Conservation (phyloP, 169 alveolate genomes). For the Plasmodium knowlesi region DNA sequence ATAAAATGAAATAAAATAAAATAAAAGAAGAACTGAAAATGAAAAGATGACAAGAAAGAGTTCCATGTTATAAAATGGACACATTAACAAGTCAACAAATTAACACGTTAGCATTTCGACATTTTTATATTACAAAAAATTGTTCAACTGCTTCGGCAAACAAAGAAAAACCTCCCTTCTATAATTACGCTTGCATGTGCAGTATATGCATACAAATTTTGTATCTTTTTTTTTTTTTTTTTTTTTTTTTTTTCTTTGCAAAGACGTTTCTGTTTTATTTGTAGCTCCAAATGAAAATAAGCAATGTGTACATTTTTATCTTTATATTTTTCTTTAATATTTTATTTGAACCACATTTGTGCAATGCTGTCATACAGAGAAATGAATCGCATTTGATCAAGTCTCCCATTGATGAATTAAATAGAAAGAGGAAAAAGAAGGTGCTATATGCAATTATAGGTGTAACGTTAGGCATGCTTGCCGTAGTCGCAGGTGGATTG, state of each 20-base stretch:
- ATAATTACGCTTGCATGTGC: background rate
- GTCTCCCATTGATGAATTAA: background rate
- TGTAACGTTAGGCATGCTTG: background rate
- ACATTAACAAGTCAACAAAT: background rate
- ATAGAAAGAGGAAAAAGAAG: background rate
- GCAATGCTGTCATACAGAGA: background rate
- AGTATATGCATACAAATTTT: background rate
- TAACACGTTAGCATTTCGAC: background rate
- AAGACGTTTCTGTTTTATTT: background rate
- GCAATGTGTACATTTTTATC: background rate
- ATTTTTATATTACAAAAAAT: background rate
- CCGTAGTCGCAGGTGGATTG: background rate
- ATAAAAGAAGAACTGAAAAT: conserved; percentile 4
- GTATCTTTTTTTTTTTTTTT: background rate
- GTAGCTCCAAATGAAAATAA: background rate
- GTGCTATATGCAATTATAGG: background rate
- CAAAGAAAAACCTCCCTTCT: background rate
- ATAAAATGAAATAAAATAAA: no score
- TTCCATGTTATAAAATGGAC: background rate
- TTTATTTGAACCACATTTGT: background rate
- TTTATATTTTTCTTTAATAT: background rate
- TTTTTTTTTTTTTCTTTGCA: background rate
- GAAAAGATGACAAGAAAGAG: background rate
- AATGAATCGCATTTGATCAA: background rate
- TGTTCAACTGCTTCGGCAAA: background rate